Percentiles rank a stretch among this genome's conserved stretches.
Conservation (phyloP, 1,139 yeast species). For the Saccharomycopsis hybrid region DNA sequence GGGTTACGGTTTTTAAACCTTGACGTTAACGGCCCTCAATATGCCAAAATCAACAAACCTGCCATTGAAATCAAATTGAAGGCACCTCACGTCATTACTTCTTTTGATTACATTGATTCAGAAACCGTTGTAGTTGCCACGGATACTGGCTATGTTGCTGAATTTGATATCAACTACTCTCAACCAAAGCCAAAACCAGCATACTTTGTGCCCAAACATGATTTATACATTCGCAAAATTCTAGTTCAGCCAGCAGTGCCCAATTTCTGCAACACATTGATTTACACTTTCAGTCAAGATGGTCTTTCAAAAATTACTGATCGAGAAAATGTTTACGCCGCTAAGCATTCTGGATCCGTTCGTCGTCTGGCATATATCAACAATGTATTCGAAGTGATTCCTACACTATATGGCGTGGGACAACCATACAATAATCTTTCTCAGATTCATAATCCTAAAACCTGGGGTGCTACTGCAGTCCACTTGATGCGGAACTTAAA, state of each 20-base stretch:
- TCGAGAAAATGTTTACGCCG: constrained; percentile 36
- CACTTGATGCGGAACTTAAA: constrained; percentile 26
- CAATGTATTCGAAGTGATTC: too few relatives aligned
- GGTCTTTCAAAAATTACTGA: constrained; percentile 38
- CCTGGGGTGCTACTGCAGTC: too few relatives aligned
- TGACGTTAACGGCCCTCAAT: background rate
- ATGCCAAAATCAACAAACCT: constrained; percentile 7
- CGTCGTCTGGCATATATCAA: too few relatives aligned
- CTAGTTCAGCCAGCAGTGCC: constrained; percentile 34
- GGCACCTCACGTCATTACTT: constrained; percentile 36
- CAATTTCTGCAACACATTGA: constrained; percentile 32
- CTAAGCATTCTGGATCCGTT: constrained; percentile 20
- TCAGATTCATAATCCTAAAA: too few relatives aligned
- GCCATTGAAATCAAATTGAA: constrained; percentile 24
- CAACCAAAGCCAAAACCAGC: constrained; percentile 36
- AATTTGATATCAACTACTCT: constrained; percentile 38
- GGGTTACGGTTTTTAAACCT: constrained; percentile 7
- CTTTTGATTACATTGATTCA: constrained; percentile 50
- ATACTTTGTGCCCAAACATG: constrained; percentile 40
- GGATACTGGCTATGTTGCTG: constrained; percentile 60
- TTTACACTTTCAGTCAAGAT: constrained; percentile 44
- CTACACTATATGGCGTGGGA: too few relatives aligned
- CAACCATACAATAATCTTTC: too few relatives aligned
- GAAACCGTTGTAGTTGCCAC: constrained; percentile 55
- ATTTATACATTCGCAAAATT: constrained; percentile 44